phyloP scores from a whole-genome alignment of 2,329 filamentous ascomycete species.

The Colletotrichum phormii region DNA sequence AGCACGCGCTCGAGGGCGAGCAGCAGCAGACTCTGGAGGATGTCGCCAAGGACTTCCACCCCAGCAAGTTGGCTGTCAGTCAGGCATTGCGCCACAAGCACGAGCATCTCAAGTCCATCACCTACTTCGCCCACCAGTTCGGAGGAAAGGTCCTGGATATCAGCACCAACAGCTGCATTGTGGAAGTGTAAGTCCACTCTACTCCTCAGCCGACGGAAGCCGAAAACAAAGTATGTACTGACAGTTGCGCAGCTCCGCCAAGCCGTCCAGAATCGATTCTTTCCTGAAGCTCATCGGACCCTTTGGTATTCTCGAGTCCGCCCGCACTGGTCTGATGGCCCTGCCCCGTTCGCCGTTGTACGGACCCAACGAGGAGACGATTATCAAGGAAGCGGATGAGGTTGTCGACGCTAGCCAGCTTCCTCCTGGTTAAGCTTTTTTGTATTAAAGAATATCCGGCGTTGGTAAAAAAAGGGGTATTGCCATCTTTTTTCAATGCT shows the following conservation, averaged over 20 bases:
- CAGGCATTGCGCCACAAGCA: constrained; percentile 97
- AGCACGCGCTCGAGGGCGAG: constrained; percentile 53
- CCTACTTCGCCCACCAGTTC: constrained; percentile 96
- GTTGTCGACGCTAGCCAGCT: constrained; percentile 94
- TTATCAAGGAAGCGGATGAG: constrained; percentile 89
- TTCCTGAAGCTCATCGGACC: constrained; percentile 96
- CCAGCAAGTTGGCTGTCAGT: constrained; percentile 84
- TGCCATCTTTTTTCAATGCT: constrained; percentile 37
- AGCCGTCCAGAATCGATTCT: constrained; percentile 92
- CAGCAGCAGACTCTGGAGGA: constrained; percentile 57
- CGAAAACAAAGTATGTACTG: constrained; percentile 34
- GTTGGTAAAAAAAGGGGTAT: constrained; percentile 36
- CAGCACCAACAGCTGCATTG: constrained; percentile 98
- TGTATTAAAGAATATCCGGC: constrained; percentile 37
- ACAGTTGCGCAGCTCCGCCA: constrained; percentile 76
- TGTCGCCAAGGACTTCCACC: constrained; percentile 81
- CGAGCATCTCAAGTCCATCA: constrained; percentile 96
- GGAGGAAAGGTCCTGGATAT: constrained; percentile 98
- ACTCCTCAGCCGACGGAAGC: not conserved
- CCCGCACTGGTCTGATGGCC: constrained; percentile 96
- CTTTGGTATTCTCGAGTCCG: constrained; percentile 96
- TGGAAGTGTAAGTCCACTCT: constrained; percentile 83
- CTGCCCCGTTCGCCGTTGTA: constrained; percentile 91
- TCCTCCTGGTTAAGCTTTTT: constrained; percentile 79
- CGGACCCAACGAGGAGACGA: constrained; percentile 75